Base-by-base conservation (phyloP, 306 rosid species). In the Casuarina equisetifolia region DNA sequence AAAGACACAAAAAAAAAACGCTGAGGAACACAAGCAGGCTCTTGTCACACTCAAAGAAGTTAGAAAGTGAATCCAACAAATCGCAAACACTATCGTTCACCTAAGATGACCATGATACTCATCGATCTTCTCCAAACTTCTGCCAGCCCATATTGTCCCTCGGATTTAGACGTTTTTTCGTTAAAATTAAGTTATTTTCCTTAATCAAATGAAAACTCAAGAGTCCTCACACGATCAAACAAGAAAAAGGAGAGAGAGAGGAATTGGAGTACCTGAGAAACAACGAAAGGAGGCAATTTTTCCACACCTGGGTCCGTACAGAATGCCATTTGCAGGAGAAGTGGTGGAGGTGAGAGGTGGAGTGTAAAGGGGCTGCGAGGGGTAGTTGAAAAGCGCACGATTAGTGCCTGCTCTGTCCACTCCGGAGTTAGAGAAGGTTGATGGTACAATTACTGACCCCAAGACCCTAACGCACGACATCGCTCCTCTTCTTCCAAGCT, bases 251-350 rank as follows among this genome's bases (percentile, higher is more conserved):
- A 12, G 44, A 74, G 42, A 36, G 9, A 7, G 19, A 0, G 17
- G 6, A 32, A 62, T 35, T 5, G 51, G 0, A 16, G 73, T 83
- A 95, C 98, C 97, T 1, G 98, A 86, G 75, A 83, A 82, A 83
- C 98, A 95, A 19, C 90, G 93, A 83, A 82, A 45, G 66, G 89
- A 49, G 52, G 78, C 49, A 51, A 64, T 61, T 63, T 77, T 79
- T 17, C 46, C 42, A 62, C 85, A 58, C 35, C 73, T 76, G 67
- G 80, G 62, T 42, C 83, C 77, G 84, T 81, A 83, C 45, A 50
- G 59, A 45, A 75, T 32, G 13, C 53, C 25, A 48, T 63, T 53
- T 32, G 83, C 45, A 20, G 68, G 82, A 13, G 61, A 15, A 36
- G 62, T 16, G 67, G 82, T 39, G 54, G 67, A 70, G 79, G 62